phyloP scores from a whole-genome alignment of 495 filamentous ascomycete species.

The Coniosporium apollinis region DNA sequence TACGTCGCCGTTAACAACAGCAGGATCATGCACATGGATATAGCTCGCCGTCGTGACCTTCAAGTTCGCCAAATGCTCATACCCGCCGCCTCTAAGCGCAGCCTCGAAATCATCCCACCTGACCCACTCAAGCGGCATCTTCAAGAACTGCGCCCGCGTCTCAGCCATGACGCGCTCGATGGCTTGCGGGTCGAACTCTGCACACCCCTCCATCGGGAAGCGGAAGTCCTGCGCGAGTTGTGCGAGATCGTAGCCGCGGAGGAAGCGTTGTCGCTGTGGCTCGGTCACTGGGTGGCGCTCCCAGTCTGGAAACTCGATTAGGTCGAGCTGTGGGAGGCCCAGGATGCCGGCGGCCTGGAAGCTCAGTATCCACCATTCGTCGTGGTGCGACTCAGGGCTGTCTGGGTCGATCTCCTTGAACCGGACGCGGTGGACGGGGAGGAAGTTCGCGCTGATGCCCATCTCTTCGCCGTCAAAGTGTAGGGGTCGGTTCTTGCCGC shows the following conservation, averaged over 20 bases:
- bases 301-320: constrained; percentile 10
- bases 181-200: constrained; percentile 10
- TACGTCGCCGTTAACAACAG: too few species aligned
- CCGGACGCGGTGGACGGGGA: constrained; percentile 13
- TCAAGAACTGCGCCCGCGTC: constrained; percentile 12
- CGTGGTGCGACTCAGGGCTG: neutral
- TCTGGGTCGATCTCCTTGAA: constrained; percentile 8
- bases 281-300: constrained; percentile 4
- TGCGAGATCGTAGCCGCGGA: constrained; percentile 11
- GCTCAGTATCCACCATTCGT: constrained; percentile 16
- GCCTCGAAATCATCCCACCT: neutral
- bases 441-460: constrained; percentile 14
- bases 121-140: neutral
- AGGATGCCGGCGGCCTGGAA: constrained; percentile 20
- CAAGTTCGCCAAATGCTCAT: too few species aligned
- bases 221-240: constrained; percentile 14
- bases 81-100: too few species aligned
- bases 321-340: constrained; percentile 16
- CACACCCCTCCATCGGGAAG: constrained; percentile 11
- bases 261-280: constrained; percentile 10
- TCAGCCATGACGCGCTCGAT: constrained; percentile 10
- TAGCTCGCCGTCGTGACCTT: too few species aligned
- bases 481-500: constrained; percentile 12
- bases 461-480: constrained; percentile 13
- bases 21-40: too few species aligned